These are phyloP conservation scores for Pseudomicrostroma phylloplanum DNA, from an alignment of 1,284 basidiomycete genomes.

Conservation along the genomic window DNA sequence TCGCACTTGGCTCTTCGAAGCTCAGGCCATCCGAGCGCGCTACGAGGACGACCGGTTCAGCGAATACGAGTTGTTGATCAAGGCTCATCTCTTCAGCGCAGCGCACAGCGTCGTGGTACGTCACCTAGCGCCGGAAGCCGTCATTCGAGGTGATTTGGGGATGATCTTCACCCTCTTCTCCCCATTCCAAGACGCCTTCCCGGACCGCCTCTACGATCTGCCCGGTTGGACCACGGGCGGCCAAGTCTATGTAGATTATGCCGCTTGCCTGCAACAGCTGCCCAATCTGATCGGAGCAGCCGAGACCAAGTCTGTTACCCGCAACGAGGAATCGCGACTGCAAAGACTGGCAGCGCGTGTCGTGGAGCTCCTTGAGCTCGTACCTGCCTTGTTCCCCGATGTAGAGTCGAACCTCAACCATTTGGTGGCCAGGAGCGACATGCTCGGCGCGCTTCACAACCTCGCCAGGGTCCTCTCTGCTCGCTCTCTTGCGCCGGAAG, in stretches of 20 bases:
- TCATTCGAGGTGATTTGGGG: conserved; percentile 70
- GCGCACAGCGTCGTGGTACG: conserved; percentile 76
- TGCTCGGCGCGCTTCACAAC: conserved; percentile 62
- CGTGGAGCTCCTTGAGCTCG: conserved; percentile 61
- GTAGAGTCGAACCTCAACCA: conserved; percentile 60
- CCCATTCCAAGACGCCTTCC: conserved; percentile 59
- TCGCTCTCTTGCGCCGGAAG: not conserved
- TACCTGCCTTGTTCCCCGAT: conserved; percentile 60
- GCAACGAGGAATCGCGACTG: conserved; percentile 20
- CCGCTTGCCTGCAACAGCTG: conserved; percentile 57
- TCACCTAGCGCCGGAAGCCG: conserved; percentile 82
- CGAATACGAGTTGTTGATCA: conserved; percentile 71
- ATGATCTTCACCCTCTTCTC: conserved; percentile 70
- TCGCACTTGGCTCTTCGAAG: conserved; percentile 75
- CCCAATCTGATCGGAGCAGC: conserved; percentile 57
- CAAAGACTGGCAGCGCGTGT: conserved; percentile 56
- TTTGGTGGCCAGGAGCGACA: conserved; percentile 64
- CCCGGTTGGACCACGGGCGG: conserved; percentile 14
- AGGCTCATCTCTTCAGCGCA: conserved; percentile 64
- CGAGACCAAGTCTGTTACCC: conserved; percentile 37
- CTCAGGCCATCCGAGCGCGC: conserved; percentile 64
- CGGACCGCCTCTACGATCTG: conserved; percentile 46
- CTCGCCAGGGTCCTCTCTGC: conserved; percentile 58
- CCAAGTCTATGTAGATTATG: conserved; percentile 38
- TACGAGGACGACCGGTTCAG: conserved; percentile 63